Conservation (phyloP, 768 basidiomycete genomes). For the Amanita jacksonii region DNA sequence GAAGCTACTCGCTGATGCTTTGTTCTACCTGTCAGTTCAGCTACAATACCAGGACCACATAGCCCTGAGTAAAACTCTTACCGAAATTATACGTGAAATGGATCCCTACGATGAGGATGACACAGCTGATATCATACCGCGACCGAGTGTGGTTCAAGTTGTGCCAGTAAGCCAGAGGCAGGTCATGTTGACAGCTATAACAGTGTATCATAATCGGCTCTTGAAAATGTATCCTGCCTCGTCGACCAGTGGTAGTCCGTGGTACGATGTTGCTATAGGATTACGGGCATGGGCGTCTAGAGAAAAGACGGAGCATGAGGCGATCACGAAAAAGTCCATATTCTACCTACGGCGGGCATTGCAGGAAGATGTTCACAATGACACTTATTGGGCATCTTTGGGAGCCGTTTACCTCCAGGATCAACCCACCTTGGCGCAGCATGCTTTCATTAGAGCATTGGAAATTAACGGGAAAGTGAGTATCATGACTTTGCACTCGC, state of each 20-base stretch:
- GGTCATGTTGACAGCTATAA: slow-evolving; percentile 42
- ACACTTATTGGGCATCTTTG: slow-evolving; percentile 74
- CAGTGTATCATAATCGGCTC: slow-evolving; percentile 53
- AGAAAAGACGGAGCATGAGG: slow-evolving; percentile 19
- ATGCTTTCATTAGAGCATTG: slow-evolving; percentile 83
- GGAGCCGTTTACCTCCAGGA: slow-evolving; percentile 61
- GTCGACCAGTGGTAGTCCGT: slow-evolving; percentile 50
- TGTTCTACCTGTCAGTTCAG: slow-evolving; percentile 52
- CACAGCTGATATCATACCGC: slow-evolving; percentile 30
- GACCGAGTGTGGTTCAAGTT: slow-evolving; percentile 18
- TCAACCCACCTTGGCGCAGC: slow-evolving; percentile 73
- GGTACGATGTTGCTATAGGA: slow-evolving; percentile 65
- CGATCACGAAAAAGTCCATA: slow-evolving; percentile 32
- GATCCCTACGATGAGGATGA: slow-evolving; percentile 30
- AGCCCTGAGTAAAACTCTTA: slow-evolving; percentile 24
- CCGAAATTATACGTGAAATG: slow-evolving; percentile 27
- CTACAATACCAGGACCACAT: slow-evolving; percentile 38
- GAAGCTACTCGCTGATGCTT: slow-evolving; percentile 77
- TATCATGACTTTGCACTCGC: no score
- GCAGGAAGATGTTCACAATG: slow-evolving; percentile 60
- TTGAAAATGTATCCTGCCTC: slow-evolving; percentile 42
- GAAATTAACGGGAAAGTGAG: slow-evolving; percentile 77
- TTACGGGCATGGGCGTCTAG: slow-evolving; percentile 34
- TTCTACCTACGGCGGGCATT: slow-evolving; percentile 63
- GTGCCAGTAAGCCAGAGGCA: slow-evolving; percentile 21